phyloP scores from a whole-genome alignment of 2,329 filamentous ascomycete genomes.

The Aureobasidium leucospermi region DNA sequence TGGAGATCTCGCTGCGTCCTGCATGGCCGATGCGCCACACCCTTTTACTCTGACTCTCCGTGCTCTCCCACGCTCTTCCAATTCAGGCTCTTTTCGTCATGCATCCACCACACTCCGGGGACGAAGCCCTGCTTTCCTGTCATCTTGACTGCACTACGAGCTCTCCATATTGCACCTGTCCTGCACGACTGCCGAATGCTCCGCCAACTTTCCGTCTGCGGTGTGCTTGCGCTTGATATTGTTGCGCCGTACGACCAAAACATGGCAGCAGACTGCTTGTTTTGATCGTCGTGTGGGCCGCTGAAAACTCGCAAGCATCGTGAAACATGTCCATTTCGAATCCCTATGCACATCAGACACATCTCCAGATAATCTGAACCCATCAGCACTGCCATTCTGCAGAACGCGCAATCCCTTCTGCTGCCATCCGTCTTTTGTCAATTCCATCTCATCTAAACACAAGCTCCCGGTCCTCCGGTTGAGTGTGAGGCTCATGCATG shows the following conservation, averaged over 20 bases:
- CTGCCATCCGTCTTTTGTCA: background rate
- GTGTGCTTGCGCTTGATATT: background rate
- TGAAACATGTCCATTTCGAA: constrained; percentile 9
- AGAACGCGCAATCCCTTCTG: constrained; percentile 1
- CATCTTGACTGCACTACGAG: background rate
- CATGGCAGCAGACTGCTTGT: background rate
- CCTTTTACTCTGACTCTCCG: background rate
- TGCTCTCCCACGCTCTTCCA: background rate
- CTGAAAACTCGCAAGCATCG: constrained; percentile 5
- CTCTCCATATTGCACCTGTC: background rate
- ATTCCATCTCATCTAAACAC: background rate
- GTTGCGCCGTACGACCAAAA: constrained; percentile 11
- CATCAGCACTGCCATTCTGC: background rate
- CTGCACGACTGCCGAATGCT: background rate
- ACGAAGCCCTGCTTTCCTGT: background rate
- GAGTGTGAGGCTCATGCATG: background rate
- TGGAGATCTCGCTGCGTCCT: constrained; percentile 6
- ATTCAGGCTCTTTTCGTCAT: constrained; percentile 4
- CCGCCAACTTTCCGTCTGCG: constrained; percentile 7
- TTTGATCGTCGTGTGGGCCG: background rate
- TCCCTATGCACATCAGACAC: constrained; percentile 7
- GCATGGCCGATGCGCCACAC: constrained; percentile 8
- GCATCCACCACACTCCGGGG: constrained; percentile 1
- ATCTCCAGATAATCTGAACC: background rate
- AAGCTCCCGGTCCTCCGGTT: constrained; percentile 4